phyloP scores from a whole-genome alignment of 257 asterid species.

The Coffea canephora region DNA sequence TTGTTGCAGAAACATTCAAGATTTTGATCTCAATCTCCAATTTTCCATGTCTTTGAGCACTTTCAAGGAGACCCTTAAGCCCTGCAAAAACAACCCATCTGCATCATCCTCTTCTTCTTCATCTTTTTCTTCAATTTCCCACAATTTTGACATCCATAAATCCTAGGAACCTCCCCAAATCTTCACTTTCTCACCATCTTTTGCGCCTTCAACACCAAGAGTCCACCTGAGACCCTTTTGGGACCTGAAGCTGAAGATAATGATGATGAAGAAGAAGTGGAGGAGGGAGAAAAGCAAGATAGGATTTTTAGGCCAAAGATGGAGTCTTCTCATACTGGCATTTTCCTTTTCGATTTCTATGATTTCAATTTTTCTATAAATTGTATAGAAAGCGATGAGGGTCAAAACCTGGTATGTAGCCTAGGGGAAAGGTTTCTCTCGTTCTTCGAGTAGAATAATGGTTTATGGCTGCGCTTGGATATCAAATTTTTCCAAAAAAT shows the following conservation, averaged over 20 bases:
- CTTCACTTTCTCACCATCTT: constrained; percentile 71
- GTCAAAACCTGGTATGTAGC: no score
- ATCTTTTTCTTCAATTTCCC: constrained; percentile 24
- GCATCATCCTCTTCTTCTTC: constrained; percentile 25
- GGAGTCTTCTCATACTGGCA: constrained; percentile 27
- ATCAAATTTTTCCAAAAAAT: no score
- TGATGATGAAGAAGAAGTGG: constrained; percentile 20
- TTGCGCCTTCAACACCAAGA: constrained; percentile 51
- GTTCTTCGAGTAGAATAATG: no score
- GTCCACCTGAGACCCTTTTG: constrained; percentile 28
- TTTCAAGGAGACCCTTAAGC: constrained; percentile 79
- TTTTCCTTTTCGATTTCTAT: background rate
- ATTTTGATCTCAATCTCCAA: background rate
- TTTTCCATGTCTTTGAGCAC: constrained; percentile 70
- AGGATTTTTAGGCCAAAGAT: constrained; percentile 33
- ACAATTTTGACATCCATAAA: constrained; percentile 33
- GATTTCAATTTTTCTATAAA: background rate
- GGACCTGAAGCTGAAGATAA: constrained; percentile 20
- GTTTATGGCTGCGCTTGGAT: no score
- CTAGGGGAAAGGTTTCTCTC: no score
- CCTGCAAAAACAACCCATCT: constrained; percentile 48
- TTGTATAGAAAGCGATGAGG: no score
- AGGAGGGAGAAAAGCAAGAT: constrained; percentile 23
- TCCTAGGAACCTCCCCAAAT: constrained; percentile 80
- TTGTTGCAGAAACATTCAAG: background rate